Conservation (phyloP, 2,329 filamentous ascomycete species). For the Colletotrichum limetticola region DNA sequence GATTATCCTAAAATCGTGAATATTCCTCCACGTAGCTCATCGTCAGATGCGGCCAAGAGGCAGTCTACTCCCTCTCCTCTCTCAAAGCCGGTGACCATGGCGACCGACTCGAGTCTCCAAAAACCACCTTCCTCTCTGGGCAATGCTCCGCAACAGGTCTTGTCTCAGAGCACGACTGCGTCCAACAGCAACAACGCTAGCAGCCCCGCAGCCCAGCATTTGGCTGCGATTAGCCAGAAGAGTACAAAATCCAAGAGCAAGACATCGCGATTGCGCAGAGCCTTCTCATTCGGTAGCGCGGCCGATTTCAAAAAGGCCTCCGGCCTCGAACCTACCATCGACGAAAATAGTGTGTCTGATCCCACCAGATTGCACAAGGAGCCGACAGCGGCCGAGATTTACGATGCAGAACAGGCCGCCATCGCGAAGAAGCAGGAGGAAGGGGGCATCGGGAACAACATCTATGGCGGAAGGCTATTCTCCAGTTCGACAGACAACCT, state of each 20-base stretch:
- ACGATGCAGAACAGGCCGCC: slow-evolving; percentile 88
- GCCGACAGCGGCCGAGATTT: slow-evolving; percentile 69
- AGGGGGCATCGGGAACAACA: slow-evolving; percentile 89
- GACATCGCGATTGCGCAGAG: slow-evolving; percentile 84
- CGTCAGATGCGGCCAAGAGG: slow-evolving; percentile 74
- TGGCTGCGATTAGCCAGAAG: slow-evolving; percentile 88
- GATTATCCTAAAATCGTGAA: slow-evolving; percentile 67
- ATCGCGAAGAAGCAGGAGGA: slow-evolving; percentile 95
- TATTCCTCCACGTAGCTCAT: slow-evolving; percentile 71
- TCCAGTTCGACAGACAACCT: slow-evolving; percentile 94
- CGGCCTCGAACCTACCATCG: slow-evolving; percentile 47
- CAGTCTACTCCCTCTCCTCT: slow-evolving; percentile 76
- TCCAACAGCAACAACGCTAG: slow-evolving; percentile 49
- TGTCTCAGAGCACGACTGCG: slow-evolving; percentile 43
- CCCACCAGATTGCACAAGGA: slow-evolving; percentile 72
- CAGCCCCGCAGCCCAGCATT: slow-evolving; percentile 84
- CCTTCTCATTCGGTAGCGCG: slow-evolving; percentile 96
- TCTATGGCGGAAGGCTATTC: slow-evolving; percentile 91
- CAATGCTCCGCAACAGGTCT: slow-evolving; percentile 44
- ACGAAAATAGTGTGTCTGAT: slow-evolving; percentile 40
- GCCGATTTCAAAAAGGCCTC: slow-evolving; percentile 86
- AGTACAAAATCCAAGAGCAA: slow-evolving; percentile 84
- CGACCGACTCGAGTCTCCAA: slow-evolving; percentile 60
- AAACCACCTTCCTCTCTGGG: slow-evolving; percentile 49
- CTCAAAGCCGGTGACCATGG: slow-evolving; percentile 76